These are phyloP conservation scores for Blastobotrys aristatus DNA, from an alignment of 1,139 yeast genomes.

Conservation along the genomic window DNA sequence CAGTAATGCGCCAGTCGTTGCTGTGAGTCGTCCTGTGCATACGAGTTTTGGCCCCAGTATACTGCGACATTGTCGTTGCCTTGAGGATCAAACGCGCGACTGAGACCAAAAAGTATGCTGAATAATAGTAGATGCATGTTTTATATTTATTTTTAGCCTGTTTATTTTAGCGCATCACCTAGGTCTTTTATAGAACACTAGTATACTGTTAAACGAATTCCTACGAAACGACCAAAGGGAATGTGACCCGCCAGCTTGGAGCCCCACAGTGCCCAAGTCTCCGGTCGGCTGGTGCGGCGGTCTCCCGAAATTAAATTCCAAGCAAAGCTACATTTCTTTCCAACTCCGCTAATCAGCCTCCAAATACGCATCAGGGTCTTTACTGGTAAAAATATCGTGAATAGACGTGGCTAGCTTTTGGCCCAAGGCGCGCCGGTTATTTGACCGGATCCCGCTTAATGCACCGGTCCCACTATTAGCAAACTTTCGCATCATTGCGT, in stretches of 20 bases:
- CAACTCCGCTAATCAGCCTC: too few relatives aligned
- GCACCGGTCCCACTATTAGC: constrained; percentile 21
- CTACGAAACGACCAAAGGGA: too few relatives aligned
- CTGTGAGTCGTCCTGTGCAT: constrained; percentile 49
- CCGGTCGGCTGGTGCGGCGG: too few relatives aligned
- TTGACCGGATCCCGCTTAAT: constrained; percentile 18
- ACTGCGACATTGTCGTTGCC: constrained; percentile 54
- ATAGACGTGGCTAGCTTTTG: constrained; percentile 21
- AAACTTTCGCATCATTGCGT: constrained; percentile 19
- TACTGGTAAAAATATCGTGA: constrained; percentile 19
- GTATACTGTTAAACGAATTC: too few relatives aligned
- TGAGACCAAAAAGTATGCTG: too few relatives aligned
- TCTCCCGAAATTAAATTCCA: too few relatives aligned
- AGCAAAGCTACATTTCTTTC: neutral
- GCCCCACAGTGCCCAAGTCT: too few relatives aligned
- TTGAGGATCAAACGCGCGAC: constrained; percentile 14
- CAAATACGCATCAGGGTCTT: constrained; percentile 20
- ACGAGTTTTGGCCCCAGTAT: constrained; percentile 92
- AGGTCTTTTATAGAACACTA: too few relatives aligned
- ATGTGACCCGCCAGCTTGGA: too few relatives aligned
- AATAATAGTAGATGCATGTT: too few relatives aligned
- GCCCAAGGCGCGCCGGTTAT: constrained; percentile 12
- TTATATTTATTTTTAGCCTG: too few relatives aligned
- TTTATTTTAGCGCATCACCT: too few relatives aligned
- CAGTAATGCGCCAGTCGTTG: constrained; percentile 63